Conservation (phyloP, 495 filamentous ascomycete species). For the Neurospora discreta region DNA sequence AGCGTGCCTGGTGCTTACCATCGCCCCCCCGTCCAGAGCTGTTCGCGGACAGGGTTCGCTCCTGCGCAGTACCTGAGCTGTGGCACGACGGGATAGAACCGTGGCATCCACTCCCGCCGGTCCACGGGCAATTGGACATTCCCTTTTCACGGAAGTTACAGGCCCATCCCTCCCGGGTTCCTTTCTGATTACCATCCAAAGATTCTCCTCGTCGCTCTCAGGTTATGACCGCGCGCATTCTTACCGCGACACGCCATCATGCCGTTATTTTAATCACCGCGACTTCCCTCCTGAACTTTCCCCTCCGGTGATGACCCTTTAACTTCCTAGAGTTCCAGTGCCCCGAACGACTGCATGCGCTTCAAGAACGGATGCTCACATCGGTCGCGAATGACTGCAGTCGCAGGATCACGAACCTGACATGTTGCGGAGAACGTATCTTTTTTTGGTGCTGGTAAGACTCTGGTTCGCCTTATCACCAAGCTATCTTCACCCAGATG, state of each 20-base stretch:
- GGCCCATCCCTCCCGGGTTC: not conserved
- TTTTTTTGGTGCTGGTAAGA: slow-evolving; percentile 73
- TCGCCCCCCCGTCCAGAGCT: not conserved
- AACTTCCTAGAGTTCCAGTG: not conserved
- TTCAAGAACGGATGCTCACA: not conserved
- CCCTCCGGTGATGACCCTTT: slow-evolving; percentile 6
- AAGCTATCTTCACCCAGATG: slow-evolving; percentile 95
- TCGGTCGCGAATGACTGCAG: slow-evolving; percentile 4
- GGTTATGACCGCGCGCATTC: not conserved
- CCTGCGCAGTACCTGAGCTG: not conserved
- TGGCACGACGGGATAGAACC: no score
- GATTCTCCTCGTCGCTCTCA: slow-evolving; percentile 2
- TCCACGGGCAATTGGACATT: not conserved
- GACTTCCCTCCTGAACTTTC: not conserved
- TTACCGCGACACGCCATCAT: not conserved
- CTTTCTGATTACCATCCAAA: not conserved
- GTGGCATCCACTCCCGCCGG: slow-evolving; percentile 4
- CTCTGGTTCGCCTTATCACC: slow-evolving; percentile 89
- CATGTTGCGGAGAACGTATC: slow-evolving; percentile 90
- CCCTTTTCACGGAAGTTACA: not conserved
- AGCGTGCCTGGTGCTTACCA: not conserved
- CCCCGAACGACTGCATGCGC: not conserved
- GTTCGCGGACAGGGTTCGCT: slow-evolving; percentile 3
- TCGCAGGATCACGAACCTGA: slow-evolving; percentile 6
- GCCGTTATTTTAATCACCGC: not conserved